Percentiles rank a stretch among this genome's conserved stretches.
Conservation (phyloP, 2,329 filamentous ascomycete species). For the Nannizzia gypsea region DNA sequence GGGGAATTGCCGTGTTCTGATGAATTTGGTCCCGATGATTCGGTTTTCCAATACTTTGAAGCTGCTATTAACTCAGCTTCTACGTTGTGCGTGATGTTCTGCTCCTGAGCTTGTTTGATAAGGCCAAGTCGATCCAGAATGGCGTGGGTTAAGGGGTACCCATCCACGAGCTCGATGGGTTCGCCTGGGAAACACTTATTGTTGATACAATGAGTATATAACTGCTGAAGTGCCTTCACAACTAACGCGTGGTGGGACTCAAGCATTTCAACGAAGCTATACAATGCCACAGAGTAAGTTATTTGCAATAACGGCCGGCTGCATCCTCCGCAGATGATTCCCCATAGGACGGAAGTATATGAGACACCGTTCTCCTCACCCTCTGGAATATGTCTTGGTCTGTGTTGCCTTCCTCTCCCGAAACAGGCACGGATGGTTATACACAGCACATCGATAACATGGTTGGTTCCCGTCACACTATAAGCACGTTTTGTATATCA, state of each 20-base stretch:
- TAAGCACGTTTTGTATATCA: not conserved
- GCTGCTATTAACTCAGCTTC: conserved; percentile 26
- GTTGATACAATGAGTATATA: conserved; percentile 32
- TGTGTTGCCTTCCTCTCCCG: conserved; percentile 34
- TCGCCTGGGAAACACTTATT: conserved; percentile 35
- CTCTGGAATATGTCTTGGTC: conserved; percentile 34
- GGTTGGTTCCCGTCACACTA: conserved; percentile 37
- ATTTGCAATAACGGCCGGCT: not conserved
- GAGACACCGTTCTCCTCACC: conserved; percentile 19
- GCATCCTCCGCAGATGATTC: not conserved
- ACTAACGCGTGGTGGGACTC: conserved; percentile 34
- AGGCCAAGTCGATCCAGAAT: conserved; percentile 33
- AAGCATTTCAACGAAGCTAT: conserved; percentile 35
- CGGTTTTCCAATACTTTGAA: conserved; percentile 25
- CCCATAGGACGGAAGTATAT: not conserved
- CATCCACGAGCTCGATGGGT: conserved; percentile 30
- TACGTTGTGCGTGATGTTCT: conserved; percentile 21
- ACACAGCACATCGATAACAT: conserved; percentile 33
- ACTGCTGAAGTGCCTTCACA: conserved; percentile 31
- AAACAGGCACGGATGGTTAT: conserved; percentile 35
- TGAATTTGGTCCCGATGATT: conserved; percentile 27
- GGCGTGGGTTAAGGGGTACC: conserved; percentile 32
- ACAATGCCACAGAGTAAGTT: conserved; percentile 2
- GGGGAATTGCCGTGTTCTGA: conserved; percentile 30
- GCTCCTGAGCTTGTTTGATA: conserved; percentile 34